These are phyloP conservation scores for Cladosporium sp. DNA, from an alignment of 2,329 filamentous ascomycete species.

Conservation along the genomic window DNA sequence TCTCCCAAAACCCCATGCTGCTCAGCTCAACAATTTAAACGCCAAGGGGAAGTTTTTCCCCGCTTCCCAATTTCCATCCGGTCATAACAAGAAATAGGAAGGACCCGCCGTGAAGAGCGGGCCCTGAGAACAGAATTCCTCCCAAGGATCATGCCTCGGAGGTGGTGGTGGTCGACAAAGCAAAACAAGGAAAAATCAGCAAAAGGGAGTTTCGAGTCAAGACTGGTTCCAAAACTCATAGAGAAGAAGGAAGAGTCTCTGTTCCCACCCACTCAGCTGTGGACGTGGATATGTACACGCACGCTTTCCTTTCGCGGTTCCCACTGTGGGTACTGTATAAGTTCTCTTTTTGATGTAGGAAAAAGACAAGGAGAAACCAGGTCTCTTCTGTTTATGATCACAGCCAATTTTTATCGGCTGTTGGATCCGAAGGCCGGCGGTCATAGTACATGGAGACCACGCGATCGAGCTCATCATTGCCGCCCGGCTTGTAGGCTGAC, in stretches of 20 bases:
- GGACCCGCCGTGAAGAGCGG: too few species aligned
- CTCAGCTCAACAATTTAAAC: background rate
- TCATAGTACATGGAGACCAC: slow-evolving; percentile 11
- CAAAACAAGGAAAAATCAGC: background rate
- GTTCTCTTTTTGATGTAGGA: background rate
- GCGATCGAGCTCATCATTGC: slow-evolving; percentile 8
- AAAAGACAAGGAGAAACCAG: background rate
- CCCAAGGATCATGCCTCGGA: background rate
- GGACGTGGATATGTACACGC: background rate
- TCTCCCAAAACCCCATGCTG: too few species aligned
- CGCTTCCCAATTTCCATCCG: background rate
- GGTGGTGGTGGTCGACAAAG: background rate
- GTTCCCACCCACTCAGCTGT: background rate
- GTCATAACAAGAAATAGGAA: background rate
- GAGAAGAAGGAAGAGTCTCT: background rate
- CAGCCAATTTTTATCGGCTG: slow-evolving; percentile 3
- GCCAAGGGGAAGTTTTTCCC: background rate
- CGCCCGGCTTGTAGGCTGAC: background rate
- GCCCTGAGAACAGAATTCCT: background rate
- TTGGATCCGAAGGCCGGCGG: background rate
- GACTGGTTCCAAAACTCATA: background rate
- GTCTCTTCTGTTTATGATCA: background rate
- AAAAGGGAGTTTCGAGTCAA: background rate
- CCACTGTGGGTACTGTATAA: slow-evolving; percentile 9
- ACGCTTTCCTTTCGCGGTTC: slow-evolving; percentile 7